These are phyloP conservation scores for Dimocarpus longan DNA, from an alignment of 345 rosid species.

Conservation along the genomic window DNA sequence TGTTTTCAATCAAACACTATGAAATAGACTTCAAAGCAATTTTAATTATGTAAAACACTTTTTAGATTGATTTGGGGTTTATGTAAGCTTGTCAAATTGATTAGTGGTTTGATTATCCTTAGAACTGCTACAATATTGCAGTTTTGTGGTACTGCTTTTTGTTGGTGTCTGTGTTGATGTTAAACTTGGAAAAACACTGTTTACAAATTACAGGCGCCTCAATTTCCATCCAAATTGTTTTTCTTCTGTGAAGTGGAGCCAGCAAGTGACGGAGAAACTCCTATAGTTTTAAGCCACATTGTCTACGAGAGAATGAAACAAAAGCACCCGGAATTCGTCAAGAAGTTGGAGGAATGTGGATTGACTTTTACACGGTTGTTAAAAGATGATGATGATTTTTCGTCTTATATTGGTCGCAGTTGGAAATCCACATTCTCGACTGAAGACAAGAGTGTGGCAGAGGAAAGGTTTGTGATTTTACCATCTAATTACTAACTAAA, in stretches of 20 bases:
- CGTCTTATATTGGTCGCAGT: constrained; percentile 86
- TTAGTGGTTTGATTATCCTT: too few species aligned
- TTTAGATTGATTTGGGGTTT: too few species aligned
- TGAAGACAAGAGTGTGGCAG: constrained; percentile 65
- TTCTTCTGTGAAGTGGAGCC: constrained; percentile 93
- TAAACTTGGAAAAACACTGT: too few species aligned
- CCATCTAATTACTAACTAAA: not conserved
- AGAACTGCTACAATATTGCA: too few species aligned
- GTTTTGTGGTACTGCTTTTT: too few species aligned
- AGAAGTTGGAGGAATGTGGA: constrained; percentile 63
- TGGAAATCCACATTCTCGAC: constrained; percentile 95
- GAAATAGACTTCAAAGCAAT: too few species aligned
- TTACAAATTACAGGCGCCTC: constrained; percentile 56
- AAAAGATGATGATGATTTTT: constrained; percentile 75
- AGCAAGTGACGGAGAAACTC: constrained; percentile 87
- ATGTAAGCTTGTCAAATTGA: too few species aligned
- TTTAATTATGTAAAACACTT: too few species aligned
- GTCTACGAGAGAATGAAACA: constrained; percentile 76
- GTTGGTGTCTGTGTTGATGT: too few species aligned
- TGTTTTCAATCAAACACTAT: too few species aligned
- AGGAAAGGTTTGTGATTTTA: constrained; percentile 51
- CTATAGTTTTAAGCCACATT: constrained; percentile 79
- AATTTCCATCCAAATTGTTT: constrained; percentile 86
- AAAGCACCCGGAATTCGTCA: constrained; percentile 68
- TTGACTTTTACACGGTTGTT: constrained; percentile 63